Percentiles rank a stretch among this genome's conserved stretches.
phyloP scores from a whole-genome alignment of 2,329 filamentous ascomycete genomes.

The Epichloe uncinata region DNA sequence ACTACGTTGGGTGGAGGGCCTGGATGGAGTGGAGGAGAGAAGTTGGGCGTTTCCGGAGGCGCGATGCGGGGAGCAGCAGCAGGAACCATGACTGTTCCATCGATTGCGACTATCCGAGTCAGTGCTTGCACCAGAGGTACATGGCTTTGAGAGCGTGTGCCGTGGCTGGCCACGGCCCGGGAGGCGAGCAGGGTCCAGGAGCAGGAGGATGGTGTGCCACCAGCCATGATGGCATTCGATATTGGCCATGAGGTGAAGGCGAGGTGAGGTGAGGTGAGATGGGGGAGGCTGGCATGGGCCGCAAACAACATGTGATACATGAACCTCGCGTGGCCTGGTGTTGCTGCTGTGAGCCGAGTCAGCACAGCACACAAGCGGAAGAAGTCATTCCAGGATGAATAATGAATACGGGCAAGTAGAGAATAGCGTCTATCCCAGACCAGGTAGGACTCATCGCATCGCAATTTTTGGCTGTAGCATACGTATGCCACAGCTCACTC shows the following conservation, averaged over 20 bases:
- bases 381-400: neutral
- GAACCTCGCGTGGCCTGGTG: no score
- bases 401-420: no score
- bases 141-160: neutral
- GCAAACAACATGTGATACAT: no score
- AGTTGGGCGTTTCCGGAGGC: neutral
- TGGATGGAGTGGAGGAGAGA: constrained; percentile 2
- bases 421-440: neutral
- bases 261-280: no score
- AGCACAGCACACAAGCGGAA: neutral
- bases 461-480: neutral
- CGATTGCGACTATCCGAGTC: constrained; percentile 13
- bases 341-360: no score
- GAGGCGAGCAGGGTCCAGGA: neutral
- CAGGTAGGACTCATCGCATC: neutral
- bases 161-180: neutral
- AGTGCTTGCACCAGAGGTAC: constrained; percentile 9
- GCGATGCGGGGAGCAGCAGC: neutral
- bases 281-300: no score
- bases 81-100: constrained; percentile 8
- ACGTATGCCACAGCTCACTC: neutral
- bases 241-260: no score
- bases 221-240: no score
- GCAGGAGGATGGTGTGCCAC: no score
- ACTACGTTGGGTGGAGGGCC: constrained; percentile 12